A percentile compares a stretch with the other conserved stretches of the same genome.
Conservation (phyloP, 345 rosid species). For the Clarkia xantiana region DNA sequence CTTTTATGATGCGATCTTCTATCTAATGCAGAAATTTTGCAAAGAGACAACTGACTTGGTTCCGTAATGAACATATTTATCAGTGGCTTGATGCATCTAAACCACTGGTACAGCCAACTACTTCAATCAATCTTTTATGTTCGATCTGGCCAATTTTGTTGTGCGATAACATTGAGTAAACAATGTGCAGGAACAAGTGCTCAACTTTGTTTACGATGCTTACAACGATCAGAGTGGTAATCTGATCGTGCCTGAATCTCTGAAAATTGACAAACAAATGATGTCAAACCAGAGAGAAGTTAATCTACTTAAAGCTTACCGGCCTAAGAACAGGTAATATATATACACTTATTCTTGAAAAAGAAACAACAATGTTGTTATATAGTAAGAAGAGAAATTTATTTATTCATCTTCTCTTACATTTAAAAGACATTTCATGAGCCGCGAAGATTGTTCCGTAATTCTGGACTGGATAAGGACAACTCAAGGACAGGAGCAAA, state of each 20-base stretch:
- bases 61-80: slow-evolving; percentile 65
- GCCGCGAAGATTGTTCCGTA: slow-evolving; percentile 46
- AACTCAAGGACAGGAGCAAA: slow-evolving; percentile 4
- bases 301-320: slow-evolving; percentile 48
- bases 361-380: too few relatives aligned
- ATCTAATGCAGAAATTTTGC: slow-evolving; percentile 64
- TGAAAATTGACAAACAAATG: slow-evolving; percentile 45
- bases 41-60: slow-evolving; percentile 93
- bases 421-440: slow-evolving; percentile 48
- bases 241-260: slow-evolving; percentile 38
- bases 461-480: slow-evolving; percentile 27
- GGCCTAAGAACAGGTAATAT: slow-evolving; percentile 48
- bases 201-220: slow-evolving; percentile 43
- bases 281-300: slow-evolving; percentile 33
- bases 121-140: not conserved
- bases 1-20: slow-evolving; percentile 3
- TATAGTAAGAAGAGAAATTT: too few relatives aligned
- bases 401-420: not conserved
- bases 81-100: slow-evolving; percentile 86
- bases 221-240: slow-evolving; percentile 35
- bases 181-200: slow-evolving; percentile 47
- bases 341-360: too few relatives aligned
- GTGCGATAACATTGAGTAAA: not conserved
- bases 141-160: not conserved
- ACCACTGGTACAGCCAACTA: slow-evolving; percentile 41